These are phyloP conservation scores for Geranium incanum DNA, from an alignment of 441 rosid species.

Conservation along the genomic window DNA sequence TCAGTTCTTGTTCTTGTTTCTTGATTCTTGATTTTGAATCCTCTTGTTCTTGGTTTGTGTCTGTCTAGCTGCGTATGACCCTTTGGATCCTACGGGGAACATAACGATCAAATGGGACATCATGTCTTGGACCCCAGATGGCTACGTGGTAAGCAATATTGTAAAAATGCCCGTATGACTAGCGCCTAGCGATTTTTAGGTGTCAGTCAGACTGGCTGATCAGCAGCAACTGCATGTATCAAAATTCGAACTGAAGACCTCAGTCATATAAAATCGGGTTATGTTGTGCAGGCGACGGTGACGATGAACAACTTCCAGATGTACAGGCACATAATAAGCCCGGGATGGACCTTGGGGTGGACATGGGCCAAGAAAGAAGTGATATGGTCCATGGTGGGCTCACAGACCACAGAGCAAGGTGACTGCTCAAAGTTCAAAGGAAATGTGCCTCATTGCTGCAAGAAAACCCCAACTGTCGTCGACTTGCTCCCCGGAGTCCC, in stretches of 20 bases:
- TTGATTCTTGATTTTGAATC: not conserved
- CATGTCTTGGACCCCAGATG: constrained; percentile 79
- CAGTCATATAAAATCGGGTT: no score
- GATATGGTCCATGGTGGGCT: constrained; percentile 69
- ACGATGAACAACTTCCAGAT: constrained; percentile 66
- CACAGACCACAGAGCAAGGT: constrained; percentile 89
- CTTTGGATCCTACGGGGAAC: constrained; percentile 80
- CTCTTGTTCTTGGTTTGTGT: not conserved
- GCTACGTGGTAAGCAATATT: constrained; percentile 48
- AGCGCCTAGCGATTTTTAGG: no score
- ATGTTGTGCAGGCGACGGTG: constrained; percentile 47
- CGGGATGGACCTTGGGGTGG: constrained; percentile 90
- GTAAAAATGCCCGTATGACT: no score
- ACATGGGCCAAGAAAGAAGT: constrained; percentile 84
- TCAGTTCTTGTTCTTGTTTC: not conserved
- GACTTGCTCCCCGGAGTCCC: constrained; percentile 73
- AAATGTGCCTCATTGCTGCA: constrained; percentile 73
- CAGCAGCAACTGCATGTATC: no score
- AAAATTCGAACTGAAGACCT: no score
- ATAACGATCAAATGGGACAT: constrained; percentile 79
- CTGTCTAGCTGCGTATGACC: constrained; percentile 48
- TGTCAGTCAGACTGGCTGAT: no score
- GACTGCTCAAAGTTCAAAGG: constrained; percentile 87
- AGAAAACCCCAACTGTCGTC: constrained; percentile 58
- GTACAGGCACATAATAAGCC: constrained; percentile 64